Conservation (phyloP, 2,329 filamentous ascomycete genomes). For the Sporothrix pallida region DNA sequence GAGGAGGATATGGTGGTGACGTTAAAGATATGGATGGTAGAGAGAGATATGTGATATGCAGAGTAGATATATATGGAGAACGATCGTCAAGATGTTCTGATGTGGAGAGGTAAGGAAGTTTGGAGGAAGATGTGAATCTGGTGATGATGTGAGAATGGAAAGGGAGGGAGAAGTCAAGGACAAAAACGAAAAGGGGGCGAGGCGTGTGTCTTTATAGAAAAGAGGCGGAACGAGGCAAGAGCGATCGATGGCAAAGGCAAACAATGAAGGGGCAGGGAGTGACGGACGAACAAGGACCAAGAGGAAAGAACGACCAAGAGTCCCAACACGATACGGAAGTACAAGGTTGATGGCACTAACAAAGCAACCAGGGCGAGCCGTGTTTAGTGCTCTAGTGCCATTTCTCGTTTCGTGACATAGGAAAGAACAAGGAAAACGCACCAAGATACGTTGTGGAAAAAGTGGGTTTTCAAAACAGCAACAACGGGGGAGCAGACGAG, state of each 20-base stretch:
- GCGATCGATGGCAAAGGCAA: slow-evolving; percentile 13
- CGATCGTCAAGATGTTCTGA: slow-evolving; percentile 25
- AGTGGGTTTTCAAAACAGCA: slow-evolving; percentile 21
- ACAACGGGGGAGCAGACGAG: background rate
- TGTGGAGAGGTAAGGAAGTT: background rate
- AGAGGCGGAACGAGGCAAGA: background rate
- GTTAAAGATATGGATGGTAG: background rate
- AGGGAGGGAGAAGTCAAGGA: background rate
- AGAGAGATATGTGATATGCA: background rate
- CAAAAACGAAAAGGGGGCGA: slow-evolving; percentile 8
- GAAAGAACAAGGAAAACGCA: slow-evolving; percentile 20
- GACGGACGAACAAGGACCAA: background rate
- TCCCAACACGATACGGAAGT: slow-evolving; percentile 20
- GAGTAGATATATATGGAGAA: background rate
- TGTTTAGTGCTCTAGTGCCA: background rate
- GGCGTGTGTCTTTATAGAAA: slow-evolving; percentile 30
- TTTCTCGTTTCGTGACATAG: background rate
- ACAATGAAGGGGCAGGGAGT: background rate
- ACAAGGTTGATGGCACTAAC: slow-evolving; percentile 24
- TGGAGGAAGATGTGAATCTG: background rate
- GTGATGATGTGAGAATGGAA: slow-evolving; percentile 7
- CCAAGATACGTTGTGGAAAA: slow-evolving; percentile 14
- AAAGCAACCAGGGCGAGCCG: slow-evolving; percentile 17
- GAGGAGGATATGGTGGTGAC: background rate
- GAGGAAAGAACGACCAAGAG: too few species aligned